Base-by-base conservation (phyloP, 148 eudicot species). In the Talinum fruticosum region DNA sequence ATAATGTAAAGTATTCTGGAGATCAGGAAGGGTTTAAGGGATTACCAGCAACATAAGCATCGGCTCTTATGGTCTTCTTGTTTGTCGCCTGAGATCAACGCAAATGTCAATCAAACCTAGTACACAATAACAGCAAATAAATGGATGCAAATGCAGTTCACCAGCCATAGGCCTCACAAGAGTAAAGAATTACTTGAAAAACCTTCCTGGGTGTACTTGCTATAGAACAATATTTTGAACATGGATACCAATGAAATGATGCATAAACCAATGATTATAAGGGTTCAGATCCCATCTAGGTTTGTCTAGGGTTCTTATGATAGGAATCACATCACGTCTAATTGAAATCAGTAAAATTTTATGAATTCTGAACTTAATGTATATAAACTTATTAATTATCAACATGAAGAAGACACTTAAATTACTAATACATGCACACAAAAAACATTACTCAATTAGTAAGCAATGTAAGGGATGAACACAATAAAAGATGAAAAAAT, bases 31-130 rank as follows among this genome's bases (percentile, higher is more conserved):
- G 78, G 59, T 59, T 36, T 10, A 71, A 73, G n/a, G 37, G 78
- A 84, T 69, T 78, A 96, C 99, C 99, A 87, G 99, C 99, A 74
- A 96, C 93, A 88, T 96, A 96, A 44, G 91, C 99, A 87, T 96
- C 99, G 44, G 99, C 99, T 82, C 84, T 89, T 79, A 96, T 88
- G 44, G 86, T 83, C 86, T 93, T 87, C 90, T 91, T 96, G 79
- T 90, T 86, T 78, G 99, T 96, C 74, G 99, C 99, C 99, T 96
- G 94, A 72, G 76, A 75, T 81, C 53, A 35, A 69, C 38, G 69
- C 65, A 59, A 19, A 70, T 24, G 61, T 68, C 54, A 77, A 53
- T 16, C 36, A 61, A 29, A 23, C 69, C 47, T 34, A 73, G 23
- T 4, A 14, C 73, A 36, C 49, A 66, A 45, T 35, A 45, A 66